phyloP scores from a whole-genome alignment of 1,284 basidiomycete species.

The Coniophora puteana region DNA sequence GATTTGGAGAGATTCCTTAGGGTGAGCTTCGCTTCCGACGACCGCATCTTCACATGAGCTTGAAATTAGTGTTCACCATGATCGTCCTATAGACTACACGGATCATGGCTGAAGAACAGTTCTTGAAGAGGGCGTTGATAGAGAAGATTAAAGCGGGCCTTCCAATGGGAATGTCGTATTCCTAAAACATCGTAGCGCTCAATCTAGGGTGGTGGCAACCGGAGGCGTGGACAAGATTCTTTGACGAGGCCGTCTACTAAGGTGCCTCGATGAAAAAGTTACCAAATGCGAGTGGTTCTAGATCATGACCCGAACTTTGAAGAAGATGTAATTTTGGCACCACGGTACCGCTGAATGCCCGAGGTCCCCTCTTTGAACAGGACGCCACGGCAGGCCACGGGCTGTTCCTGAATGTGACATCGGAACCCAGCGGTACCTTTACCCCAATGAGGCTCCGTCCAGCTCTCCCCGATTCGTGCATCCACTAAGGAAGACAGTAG shows the following conservation, averaged over 20 bases:
- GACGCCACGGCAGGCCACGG: too few species aligned
- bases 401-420: neutral
- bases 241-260: too few species aligned
- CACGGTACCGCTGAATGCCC: neutral
- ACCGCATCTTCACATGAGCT: conserved; percentile 18
- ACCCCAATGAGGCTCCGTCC: too few species aligned
- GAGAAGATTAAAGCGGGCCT: conserved; percentile 80
- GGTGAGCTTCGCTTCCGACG: conserved; percentile 42
- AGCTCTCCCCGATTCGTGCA: too few species aligned
- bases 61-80: conserved; percentile 15
- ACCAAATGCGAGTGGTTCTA: conserved; percentile 34
- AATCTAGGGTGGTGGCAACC: conserved; percentile 26
- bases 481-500: too few species aligned
- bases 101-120: conserved; percentile 90
- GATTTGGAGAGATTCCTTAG: conserved; percentile 91
- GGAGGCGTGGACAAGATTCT: conserved; percentile 21
- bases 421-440: too few species aligned
- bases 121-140: conserved; percentile 87
- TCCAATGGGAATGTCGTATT: conserved; percentile 45
- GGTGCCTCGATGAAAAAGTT: conserved; percentile 35
- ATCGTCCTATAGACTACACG: conserved; percentile 66
- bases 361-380: too few species aligned
- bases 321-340: neutral
- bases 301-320: conserved; percentile 14
- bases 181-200: conserved; percentile 28